Base-by-base conservation (phyloP, 768 basidiomycete genomes). In the Trametes villosa region DNA sequence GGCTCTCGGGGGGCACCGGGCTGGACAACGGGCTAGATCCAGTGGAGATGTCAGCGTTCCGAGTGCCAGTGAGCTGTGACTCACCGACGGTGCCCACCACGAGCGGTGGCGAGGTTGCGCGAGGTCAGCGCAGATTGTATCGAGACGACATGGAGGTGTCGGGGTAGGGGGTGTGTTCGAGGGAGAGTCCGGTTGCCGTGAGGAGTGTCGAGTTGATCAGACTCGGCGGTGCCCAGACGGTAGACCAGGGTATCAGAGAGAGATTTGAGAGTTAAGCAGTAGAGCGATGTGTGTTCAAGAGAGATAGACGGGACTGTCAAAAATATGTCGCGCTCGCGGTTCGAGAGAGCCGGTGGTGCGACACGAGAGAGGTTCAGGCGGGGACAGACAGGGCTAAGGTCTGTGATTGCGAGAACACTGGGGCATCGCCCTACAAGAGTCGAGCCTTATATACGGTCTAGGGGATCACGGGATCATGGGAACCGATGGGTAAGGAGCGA, bases 201-300 rank as follows among this genome's bases (percentile, higher is more conserved):
- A 55, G 63, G 63, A 56, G 11, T 20, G 22, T 24, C 63, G 55
- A 61, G 63, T 57, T 65, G 63, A 65, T 65, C 62, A 63, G 65
- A 60, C 65, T 61, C 59, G 65, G 41, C 1, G 57, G 33, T 22
- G 26, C 34, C 65, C 62, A 63, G 62, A 48, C 45, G 48, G 31
- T 31, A 31, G 46, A 24, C 38, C 26, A 30, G 9, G 7, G 18
- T 22, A 27, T 13, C 12, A 42, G 47, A 46, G 54, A 41, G 53
- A 53, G 38, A 36, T 47, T 22, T 53, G 51, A n/a, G 29, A 42
- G 49, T n/a, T 34, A 29, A 40, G 53, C 8, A 42, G 49, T n/a
- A 42, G 30, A 40, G 53, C 8, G 34, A 45, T 7, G 40, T 45
- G 61, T 38, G 27, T 20, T 52, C 22, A 13, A 45, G 40, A 22